Base-by-base conservation (phyloP, 768 basidiomycete species). In the Termitomyces sp. region DNA sequence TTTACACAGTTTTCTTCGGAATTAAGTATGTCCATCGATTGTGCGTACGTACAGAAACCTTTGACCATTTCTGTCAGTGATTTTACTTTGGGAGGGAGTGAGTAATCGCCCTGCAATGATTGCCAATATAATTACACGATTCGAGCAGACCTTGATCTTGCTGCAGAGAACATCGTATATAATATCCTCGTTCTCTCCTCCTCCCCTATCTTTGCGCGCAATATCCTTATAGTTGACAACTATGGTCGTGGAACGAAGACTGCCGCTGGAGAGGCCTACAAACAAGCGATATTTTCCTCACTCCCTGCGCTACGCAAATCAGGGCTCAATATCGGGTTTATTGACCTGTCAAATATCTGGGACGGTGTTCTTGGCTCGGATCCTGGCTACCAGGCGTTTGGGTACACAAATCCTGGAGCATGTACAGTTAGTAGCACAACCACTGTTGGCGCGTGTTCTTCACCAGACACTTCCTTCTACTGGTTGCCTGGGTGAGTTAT, bases 1-100 rank as follows among this genome's bases (percentile, higher is more conserved):
- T 84, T 7, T 83, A 82, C 51, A 71, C 74, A 0, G 57, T 79
- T 10, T 84, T 84, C 69, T 80, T 84, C 60, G 82, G 82, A 13
- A 83, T 82, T 45, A 79, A 77, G 79, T 81, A 48, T 65, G 79
- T 65, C n/a, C 33, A 22, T 56, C 34, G 10, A 36, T 14, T 20
- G 16, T 50, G 13, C 43, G 9, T 13, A 36, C 34, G 16, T 14
- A 1, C 8, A 4, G 39, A 45, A 18, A 7, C 36, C 27, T 22
- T 32, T 10, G n/a, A 30, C 12, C 14, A 14, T 20, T 42, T 37
- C 7, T n/a, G 7, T 37, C 61, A 81, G 80, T 48, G 79, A 81
- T 61, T 78, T 72, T 65, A 71, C 65, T 36, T 66, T 69, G 32
- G 73, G 75, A 0, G 68, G 69, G 39, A 57, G 79, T 81, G 55